These are phyloP conservation scores for Rhizoclosmatium globosum DNA, from an alignment of 192 early-diverging fungal genomes.

Conservation along the genomic window DNA sequence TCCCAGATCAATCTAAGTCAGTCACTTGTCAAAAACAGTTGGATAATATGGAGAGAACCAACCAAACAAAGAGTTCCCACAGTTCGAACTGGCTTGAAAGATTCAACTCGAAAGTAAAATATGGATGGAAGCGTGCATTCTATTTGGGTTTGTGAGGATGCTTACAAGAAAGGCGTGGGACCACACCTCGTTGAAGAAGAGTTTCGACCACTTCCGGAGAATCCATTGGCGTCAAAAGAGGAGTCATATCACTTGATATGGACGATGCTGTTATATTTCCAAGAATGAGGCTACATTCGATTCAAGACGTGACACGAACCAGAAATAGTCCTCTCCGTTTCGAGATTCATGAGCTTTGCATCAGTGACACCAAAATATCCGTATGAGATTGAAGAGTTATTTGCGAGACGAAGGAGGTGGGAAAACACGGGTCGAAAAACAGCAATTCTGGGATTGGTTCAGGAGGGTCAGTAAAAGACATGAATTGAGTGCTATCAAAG, in stretches of 20 bases:
- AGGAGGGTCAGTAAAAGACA: background rate
- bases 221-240: background rate
- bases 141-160: background rate
- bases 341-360: slow-evolving; percentile 16
- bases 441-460: background rate
- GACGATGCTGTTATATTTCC: background rate
- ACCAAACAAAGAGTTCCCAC: slow-evolving; percentile 23
- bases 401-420: background rate
- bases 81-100: background rate
- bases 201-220: background rate
- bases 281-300: background rate
- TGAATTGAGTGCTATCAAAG: background rate
- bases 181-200: background rate
- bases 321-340: slow-evolving; percentile 11
- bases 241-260: slow-evolving; percentile 11
- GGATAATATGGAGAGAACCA: background rate
- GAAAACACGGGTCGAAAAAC: background rate
- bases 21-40: background rate
- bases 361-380: slow-evolving; percentile 32
- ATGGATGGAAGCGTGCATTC: slow-evolving; percentile 21
- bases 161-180: background rate
- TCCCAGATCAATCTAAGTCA: slow-evolving; percentile 30
- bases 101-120: slow-evolving; percentile 13
- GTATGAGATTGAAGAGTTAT: background rate
- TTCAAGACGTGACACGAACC: background rate